A percentile compares a stretch with the other conserved stretches of the same genome.
phyloP scores from a whole-genome alignment of 495 filamentous ascomycete genomes.

The Xylona heveae region DNA sequence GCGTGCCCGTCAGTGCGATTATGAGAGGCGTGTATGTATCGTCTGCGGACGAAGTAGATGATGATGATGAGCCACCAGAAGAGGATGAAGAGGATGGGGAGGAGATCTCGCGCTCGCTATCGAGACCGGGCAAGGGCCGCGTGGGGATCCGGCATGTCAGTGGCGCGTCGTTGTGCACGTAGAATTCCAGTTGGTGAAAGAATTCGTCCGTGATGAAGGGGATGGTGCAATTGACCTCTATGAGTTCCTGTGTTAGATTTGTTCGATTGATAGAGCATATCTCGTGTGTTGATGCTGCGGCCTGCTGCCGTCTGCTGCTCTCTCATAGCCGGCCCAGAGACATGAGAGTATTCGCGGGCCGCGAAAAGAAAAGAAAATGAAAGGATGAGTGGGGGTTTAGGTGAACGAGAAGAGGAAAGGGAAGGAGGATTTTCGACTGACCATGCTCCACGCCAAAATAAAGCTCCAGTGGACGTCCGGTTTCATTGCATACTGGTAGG shows the following conservation, averaged over 20 bases:
- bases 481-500: conserved; percentile 85
- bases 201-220: conserved; percentile 63
- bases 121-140: conserved; percentile 28
- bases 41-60: conserved; percentile 9
- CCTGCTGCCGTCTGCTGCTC: too few species aligned
- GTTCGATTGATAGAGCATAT: too few species aligned
- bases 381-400: conserved; percentile 1
- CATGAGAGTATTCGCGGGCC: conserved; percentile 3
- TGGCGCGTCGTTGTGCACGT: conserved; percentile 90
- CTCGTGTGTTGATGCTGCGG: too few species aligned
- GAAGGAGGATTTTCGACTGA: conserved; percentile 5
- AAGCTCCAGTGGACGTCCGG: conserved; percentile 56
- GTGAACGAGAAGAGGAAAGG: neutral
- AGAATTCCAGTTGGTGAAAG: conserved; percentile 97
- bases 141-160: conserved; percentile 81
- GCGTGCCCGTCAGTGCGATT: conserved; percentile 69
- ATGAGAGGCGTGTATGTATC: conserved; percentile 38
- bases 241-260: too few species aligned
- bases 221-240: conserved; percentile 84
- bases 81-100: conserved; percentile 5
- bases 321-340: too few species aligned
- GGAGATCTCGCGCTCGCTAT: conserved; percentile 9
- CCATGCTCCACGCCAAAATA: conserved; percentile 57
- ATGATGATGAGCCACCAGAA: conserved; percentile 9
- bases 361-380: neutral